Evolutionary conservation across 176 grass and related monocot species (phyloP), one percentile per base, ranked within the genome.

Genomic region (Hordeum vulgare): DNA sequence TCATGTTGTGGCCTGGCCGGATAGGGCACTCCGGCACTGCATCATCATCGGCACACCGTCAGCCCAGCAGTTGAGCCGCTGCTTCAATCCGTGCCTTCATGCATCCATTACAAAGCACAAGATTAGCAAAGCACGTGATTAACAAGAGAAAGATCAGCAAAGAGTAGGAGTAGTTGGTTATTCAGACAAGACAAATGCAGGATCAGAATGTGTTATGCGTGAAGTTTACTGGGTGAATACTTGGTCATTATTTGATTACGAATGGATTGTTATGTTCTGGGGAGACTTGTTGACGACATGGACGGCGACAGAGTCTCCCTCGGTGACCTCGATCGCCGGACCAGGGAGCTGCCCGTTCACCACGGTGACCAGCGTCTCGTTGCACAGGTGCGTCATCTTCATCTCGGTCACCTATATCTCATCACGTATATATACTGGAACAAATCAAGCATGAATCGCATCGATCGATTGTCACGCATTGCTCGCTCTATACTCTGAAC

Each of bases 21-120:
- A 88, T 88, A 9, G 86, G 86, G 54, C 74, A 78, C 11, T 88
- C 74, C 8, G 86, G 54, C 74, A 78, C 11, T 88, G 80, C 8
- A 80, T 83, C 0, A 88, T 61, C 63, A 78, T 67, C 6, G 27
- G 63, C 54, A 60, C 86, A 11, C 80, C 80, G 7, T 88, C 86
- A 4, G 65, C 18, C 86, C 33, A 34, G 33, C 33, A 34, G 33
- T 34, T 34, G 33, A 34, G 33, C 33, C 33, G 33, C 33, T 34
- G 33, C 4, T 34, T 34, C 33, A 34, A 34, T 34, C 33, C 33
- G 33, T 34, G 33, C 33, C 33, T 34, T 34, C 4, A 34, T 34
- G 33, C 33, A 34, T 34, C 33, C 4, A 34, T 34, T 4, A 34
- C 33, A 34, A 73, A 88, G 12, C 33, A 34, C 33, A 34, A 34